Evolutionary conservation across 2,329 filamentous ascomycete genomes (phyloP).

Genomic region (Alternaria consortialis): DNA sequence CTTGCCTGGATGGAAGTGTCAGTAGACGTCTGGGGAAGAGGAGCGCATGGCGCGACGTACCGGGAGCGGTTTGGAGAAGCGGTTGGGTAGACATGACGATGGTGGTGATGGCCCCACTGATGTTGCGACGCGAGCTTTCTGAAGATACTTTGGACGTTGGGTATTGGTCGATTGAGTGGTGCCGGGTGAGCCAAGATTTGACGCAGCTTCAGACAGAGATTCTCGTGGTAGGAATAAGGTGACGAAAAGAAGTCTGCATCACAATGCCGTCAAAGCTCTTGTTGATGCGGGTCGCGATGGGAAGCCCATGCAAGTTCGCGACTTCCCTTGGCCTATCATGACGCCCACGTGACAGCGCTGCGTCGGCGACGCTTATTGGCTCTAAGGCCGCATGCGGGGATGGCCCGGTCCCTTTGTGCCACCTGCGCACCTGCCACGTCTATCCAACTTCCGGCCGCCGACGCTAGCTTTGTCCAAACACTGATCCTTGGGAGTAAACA

Average conservation of each 20-base stretch:
- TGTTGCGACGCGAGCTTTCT: slow-evolving; percentile 19
- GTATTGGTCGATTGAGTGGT: slow-evolving; percentile 18
- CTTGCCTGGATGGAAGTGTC: slow-evolving; percentile 73
- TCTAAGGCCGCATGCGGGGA: background rate
- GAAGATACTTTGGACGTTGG: slow-evolving; percentile 1
- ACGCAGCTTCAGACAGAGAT: slow-evolving; percentile 19
- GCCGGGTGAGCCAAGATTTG: background rate
- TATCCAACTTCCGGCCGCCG: slow-evolving; percentile 19
- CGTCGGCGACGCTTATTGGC: slow-evolving; percentile 10
- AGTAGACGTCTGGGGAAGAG: slow-evolving; percentile 1
- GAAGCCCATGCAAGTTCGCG: slow-evolving; percentile 14
- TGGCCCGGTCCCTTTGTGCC: slow-evolving; percentile 3
- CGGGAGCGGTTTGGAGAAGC: slow-evolving; percentile 91
- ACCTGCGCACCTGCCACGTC: slow-evolving; percentile 2
- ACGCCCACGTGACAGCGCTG: slow-evolving; percentile 34
- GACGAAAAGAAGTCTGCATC: slow-evolving; percentile 2
- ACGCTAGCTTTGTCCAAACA: slow-evolving; percentile 23
- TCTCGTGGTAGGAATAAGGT: background rate
- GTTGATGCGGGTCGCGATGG: slow-evolving; percentile 8
- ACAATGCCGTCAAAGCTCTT: slow-evolving; percentile 10
- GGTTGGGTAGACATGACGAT: slow-evolving; percentile 90
- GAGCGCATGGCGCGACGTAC: slow-evolving; percentile 59
- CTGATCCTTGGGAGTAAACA: slow-evolving; percentile 26
- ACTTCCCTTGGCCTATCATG: slow-evolving; percentile 34
- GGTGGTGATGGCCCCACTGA: slow-evolving; percentile 21